Conservation (phyloP, 257 asterid genomes). For the Linaria vulgaris region DNA sequence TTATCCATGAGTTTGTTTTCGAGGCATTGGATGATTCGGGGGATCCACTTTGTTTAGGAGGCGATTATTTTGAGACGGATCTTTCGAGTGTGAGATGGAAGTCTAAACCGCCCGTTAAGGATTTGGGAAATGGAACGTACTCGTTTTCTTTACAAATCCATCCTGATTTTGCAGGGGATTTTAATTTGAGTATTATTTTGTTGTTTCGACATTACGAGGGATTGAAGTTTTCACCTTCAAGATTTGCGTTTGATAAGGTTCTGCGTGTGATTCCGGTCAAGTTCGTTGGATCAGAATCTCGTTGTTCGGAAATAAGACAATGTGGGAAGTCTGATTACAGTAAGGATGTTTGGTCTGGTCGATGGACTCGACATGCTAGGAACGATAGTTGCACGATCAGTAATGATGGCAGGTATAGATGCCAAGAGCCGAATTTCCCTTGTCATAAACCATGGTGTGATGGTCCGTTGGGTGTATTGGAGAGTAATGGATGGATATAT, state of each 20-base stretch:
- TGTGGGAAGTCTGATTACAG: slow-evolving; percentile 54
- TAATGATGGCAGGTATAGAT: slow-evolving; percentile 70
- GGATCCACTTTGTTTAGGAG: slow-evolving; percentile 69
- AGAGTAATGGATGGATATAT: slow-evolving; percentile 94
- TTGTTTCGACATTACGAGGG: slow-evolving; percentile 71
- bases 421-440: slow-evolving; percentile 59
- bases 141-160: slow-evolving; percentile 71
- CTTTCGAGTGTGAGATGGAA: slow-evolving; percentile 83
- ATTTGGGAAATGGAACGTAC: slow-evolving; percentile 70
- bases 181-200: slow-evolving; percentile 67
- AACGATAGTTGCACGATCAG: slow-evolving; percentile 64
- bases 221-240: slow-evolving; percentile 56
- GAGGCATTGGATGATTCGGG: slow-evolving; percentile 78
- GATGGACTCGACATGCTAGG: slow-evolving; percentile 84
- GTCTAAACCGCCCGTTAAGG: slow-evolving; percentile 77
- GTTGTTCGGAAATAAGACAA: slow-evolving; percentile 43
- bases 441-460: slow-evolving; percentile 80
- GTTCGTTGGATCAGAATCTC: slow-evolving; percentile 41
- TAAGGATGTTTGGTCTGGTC: slow-evolving; percentile 76
- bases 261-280: slow-evolving; percentile 56
- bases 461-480: slow-evolving; percentile 66
- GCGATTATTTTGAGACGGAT: slow-evolving; percentile 87
- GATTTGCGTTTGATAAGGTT: slow-evolving; percentile 57
- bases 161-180: slow-evolving; percentile 75
- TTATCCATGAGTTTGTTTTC: slow-evolving; percentile 66